Evolutionary conservation across 176 grass and related monocot species (phyloP).

Genomic region (Chloris gayana): DNA sequence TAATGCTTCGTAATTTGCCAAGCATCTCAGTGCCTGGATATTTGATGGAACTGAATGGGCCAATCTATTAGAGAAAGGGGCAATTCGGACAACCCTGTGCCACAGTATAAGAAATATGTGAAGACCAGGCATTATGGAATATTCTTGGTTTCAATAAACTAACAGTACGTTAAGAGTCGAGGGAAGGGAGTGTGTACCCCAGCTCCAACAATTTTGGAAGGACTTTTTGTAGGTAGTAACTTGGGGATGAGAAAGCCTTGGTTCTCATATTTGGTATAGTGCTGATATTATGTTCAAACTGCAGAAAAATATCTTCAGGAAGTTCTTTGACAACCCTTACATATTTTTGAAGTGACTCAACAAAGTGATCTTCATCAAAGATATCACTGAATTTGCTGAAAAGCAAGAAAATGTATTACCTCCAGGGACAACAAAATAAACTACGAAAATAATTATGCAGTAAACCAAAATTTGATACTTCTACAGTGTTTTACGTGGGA

Average conservation of each 20-base stretch:
- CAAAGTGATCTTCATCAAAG: slow-evolving; percentile 91
- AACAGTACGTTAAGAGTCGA: slow-evolving; percentile 14
- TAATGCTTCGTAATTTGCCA: slow-evolving; percentile 86
- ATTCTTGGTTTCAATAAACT: background rate
- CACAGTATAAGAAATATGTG: slow-evolving; percentile 31
- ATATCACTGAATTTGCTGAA: slow-evolving; percentile 94
- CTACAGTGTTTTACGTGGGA: background rate
- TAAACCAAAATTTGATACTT: slow-evolving; percentile 9
- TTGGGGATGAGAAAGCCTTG: slow-evolving; percentile 72
- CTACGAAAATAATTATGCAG: background rate
- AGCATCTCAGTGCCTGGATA: slow-evolving; percentile 84
- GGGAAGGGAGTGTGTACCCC: slow-evolving; percentile 51
- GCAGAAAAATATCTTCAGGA: slow-evolving; percentile 63
- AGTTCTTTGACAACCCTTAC: slow-evolving; percentile 74
- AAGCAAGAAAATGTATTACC: slow-evolving; percentile 39
- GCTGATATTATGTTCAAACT: slow-evolving; percentile 78
- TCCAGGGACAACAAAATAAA: background rate
- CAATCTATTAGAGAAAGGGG: slow-evolving; percentile 97
- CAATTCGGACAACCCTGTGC: slow-evolving; percentile 85
- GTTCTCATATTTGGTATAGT: slow-evolving; percentile 96
- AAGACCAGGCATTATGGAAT: background rate
- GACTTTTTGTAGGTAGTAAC: slow-evolving; percentile 78
- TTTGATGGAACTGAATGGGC: slow-evolving; percentile 63
- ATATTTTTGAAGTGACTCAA: slow-evolving; percentile 66
- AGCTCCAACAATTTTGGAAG: slow-evolving; percentile 84